Evolutionary conservation across 352 stramenopile genomes (phyloP).

Genomic region (Phytophthora podocarpi): DNA sequence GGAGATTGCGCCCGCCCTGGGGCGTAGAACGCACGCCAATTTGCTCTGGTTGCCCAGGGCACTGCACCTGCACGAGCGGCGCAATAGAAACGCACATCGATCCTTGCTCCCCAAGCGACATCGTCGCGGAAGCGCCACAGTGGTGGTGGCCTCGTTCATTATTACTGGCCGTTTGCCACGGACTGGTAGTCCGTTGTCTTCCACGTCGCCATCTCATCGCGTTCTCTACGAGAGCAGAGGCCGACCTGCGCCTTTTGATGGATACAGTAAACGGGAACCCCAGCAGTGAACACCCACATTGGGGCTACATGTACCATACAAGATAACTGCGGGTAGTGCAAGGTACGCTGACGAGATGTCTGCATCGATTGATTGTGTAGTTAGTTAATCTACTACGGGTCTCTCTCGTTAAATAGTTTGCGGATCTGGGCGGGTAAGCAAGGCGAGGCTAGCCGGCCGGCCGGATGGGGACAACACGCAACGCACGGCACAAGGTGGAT

Average conservation of each 20-base stretch:
- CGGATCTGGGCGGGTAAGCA: background rate
- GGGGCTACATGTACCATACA: too few species aligned
- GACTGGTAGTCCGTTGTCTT: background rate
- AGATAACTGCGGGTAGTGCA: too few species aligned
- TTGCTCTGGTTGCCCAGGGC: too few species aligned
- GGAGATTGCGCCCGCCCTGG: slow-evolving; percentile 15
- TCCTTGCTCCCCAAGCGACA: slow-evolving; percentile 2
- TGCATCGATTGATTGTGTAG: slow-evolving; percentile 3
- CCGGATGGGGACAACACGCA: slow-evolving; percentile 7
- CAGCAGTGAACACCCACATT: too few species aligned
- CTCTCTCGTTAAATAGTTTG: slow-evolving; percentile 36
- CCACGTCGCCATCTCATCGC: too few species aligned
- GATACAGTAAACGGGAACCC: too few species aligned
- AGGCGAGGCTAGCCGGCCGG: background rate
- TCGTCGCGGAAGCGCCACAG: too few species aligned
- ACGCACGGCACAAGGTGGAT: background rate
- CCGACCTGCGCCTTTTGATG: too few species aligned
- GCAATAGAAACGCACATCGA: slow-evolving; percentile 16
- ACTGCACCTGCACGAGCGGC: background rate
- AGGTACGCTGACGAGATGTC: background rate
- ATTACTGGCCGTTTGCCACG: too few species aligned
- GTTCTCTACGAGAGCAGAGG: too few species aligned
- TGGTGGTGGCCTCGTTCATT: too few species aligned
- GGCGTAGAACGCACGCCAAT: too few species aligned
- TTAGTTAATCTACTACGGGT: slow-evolving; percentile 7